Evolutionary conservation across 148 eudicot genomes (phyloP).

Genomic region (Vaccinium myrtillus): DNA sequence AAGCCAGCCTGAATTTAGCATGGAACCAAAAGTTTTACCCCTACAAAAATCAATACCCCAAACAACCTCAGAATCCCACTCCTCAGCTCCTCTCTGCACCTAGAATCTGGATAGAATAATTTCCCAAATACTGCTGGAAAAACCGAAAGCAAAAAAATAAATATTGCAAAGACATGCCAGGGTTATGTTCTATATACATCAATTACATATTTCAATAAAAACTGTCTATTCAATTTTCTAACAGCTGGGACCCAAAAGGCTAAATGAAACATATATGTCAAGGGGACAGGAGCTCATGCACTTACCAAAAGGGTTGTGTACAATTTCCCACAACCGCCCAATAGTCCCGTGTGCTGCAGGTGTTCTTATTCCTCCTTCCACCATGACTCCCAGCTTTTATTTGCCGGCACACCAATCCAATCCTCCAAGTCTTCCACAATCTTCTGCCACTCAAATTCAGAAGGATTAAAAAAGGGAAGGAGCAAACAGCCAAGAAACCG

Average conservation of each 20-base stretch:
- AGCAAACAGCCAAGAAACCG: constrained; percentile 67
- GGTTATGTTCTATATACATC: no score
- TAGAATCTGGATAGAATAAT: no score
- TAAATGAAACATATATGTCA: constrained; percentile 3
- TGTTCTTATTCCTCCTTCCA: constrained; percentile 89
- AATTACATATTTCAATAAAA: no score
- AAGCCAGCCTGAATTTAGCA: no score
- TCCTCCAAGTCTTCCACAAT: constrained; percentile 84
- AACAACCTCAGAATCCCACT: no score
- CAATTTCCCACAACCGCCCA: constrained; percentile 58
- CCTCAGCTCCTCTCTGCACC: no score
- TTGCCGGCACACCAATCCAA: constrained; percentile 78
- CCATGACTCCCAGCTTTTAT: constrained; percentile 88
- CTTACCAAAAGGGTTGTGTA: constrained; percentile 64
- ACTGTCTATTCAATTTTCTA: background rate
- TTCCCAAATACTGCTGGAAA: no score
- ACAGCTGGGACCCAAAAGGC: background rate
- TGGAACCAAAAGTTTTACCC: no score
- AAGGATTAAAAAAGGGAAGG: constrained; percentile 78
- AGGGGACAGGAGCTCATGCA: background rate
- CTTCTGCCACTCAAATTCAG: constrained; percentile 87
- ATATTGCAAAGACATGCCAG: no score
- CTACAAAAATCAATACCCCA: no score
- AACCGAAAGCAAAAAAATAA: no score
- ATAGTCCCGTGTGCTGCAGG: constrained; percentile 46